Base-by-base conservation (phyloP, 768 basidiomycete genomes). In the Psilocybe subaeruginosa region DNA sequence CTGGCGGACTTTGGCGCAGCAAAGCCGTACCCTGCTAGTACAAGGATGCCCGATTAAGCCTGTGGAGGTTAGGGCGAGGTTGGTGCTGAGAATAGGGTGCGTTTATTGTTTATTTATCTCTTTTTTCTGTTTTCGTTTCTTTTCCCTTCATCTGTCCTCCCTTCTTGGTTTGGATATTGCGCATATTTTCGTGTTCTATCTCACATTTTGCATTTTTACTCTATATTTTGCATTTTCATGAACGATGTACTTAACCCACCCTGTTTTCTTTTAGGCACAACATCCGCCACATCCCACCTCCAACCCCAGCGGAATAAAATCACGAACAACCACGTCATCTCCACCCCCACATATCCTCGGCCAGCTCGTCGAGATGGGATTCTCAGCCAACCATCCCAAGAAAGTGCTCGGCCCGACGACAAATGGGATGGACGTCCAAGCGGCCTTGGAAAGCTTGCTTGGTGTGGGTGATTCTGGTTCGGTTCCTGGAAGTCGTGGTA, bases 301-400 rank as follows among this genome's bases (percentile, higher is more conserved):
- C 61, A 3, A 16, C 39, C 23, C 47, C 41, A 43, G n/a, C 35
- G 41, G 43, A 9, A 45, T 27, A 59, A 17, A 16, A 35, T 29
- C 47, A 43, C 8, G 14, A 43, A 12, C 1, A 43, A 6, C 14
- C 14, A 61, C 77, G 41, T 60, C 74, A n/a, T 78, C 79, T 0
- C 79, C 77, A 14, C 97, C 96, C 1, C 97, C 96, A 0, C 97
- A 98, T 69, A 80, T 98, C 56, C 76, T 95, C 1, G 95, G 97
- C 0, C 91, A 94, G 71, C 84, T 98, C 33, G 91, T 97, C 31
- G 94, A 96, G 74, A 97, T 98, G 95, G 97, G 96, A 3, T 98
- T 97, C 76, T 85, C 92, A 0, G 80, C 90, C 23, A 74, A 83
- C 16, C 87, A 93, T 68, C 91, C 96, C 2, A 85, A 86, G 6